Evolutionary conservation across 441 rosid species (phyloP).

Genomic region (Corymbia calophylla): DNA sequence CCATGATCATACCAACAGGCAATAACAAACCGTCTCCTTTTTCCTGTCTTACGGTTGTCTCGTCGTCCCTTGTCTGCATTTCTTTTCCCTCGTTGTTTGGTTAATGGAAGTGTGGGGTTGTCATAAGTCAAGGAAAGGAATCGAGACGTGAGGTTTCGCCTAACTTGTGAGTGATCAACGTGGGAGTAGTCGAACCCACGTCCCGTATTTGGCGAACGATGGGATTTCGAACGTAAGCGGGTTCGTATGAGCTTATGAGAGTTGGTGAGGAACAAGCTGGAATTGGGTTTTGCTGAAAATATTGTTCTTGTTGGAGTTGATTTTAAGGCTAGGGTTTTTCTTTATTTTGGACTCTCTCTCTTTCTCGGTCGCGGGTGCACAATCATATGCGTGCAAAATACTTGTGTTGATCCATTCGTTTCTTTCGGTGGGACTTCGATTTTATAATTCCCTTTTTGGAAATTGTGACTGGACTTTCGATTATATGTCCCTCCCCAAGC

Average conservation of each 20-base stretch:
- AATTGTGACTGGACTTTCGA: neutral
- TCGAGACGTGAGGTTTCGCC: neutral
- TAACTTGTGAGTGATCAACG: neutral
- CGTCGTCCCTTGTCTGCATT: neutral
- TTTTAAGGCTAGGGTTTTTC: neutral
- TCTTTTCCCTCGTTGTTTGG: neutral
- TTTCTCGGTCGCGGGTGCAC: neutral
- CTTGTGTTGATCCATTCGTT: neutral
- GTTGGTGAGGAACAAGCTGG: neutral
- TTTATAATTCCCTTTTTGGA: neutral
- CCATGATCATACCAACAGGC: neutral
- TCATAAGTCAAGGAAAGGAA: neutral
- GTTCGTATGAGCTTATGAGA: neutral
- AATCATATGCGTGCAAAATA: neutral
- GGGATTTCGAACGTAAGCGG: neutral
- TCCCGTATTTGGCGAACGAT: neutral
- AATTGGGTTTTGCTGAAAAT: neutral
- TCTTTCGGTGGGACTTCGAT: neutral
- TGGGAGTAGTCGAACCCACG: neutral
- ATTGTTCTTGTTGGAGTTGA: neutral
- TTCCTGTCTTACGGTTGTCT: neutral
- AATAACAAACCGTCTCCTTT: neutral
- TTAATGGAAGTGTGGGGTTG: neutral
- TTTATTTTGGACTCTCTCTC: neutral
- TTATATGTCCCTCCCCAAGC: neutral